A percentile compares a stretch with the other conserved stretches of the same genome.
Conservation (phyloP, 495 filamentous ascomycete species). For the Daldinia decipiens region DNA sequence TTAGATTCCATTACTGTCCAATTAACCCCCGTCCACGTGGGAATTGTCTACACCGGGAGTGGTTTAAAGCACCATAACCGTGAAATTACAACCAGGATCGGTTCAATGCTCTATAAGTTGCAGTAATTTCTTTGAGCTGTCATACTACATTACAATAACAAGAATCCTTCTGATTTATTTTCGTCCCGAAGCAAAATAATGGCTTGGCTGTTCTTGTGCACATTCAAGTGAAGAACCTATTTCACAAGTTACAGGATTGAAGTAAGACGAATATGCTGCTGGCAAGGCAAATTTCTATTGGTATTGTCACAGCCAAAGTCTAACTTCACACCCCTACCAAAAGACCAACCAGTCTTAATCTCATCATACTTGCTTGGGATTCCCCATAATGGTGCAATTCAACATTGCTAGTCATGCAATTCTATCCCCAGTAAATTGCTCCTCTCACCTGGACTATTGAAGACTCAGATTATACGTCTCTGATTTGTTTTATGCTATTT, state of each 20-base stretch:
- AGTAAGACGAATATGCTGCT: not conserved
- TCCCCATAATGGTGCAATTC: slow-evolving; percentile 37
- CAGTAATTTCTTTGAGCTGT: not conserved
- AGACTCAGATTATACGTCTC: slow-evolving; percentile 10
- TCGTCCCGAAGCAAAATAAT: not conserved
- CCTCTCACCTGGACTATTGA: slow-evolving; percentile 8
- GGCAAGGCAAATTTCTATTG: slow-evolving; percentile 25
- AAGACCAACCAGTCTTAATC: slow-evolving; percentile 24
- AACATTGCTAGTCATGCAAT: slow-evolving; percentile 17
- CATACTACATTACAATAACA: not conserved
- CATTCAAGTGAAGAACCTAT: too few relatives aligned
- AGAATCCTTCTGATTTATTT: not conserved
- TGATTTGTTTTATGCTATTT: slow-evolving; percentile 18
- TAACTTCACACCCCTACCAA: slow-evolving; percentile 19
- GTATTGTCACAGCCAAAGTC: slow-evolving; percentile 32
- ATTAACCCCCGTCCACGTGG: slow-evolving; percentile 37
- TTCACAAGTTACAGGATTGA: not conserved
- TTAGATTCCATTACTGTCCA: not conserved
- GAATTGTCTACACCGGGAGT: slow-evolving; percentile 29
- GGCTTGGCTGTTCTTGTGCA: too few relatives aligned
- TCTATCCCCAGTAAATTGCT: slow-evolving; percentile 7
- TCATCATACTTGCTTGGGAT: slow-evolving; percentile 21
- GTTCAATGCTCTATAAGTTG: slow-evolving; percentile 12
- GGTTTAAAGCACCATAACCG: slow-evolving; percentile 26
- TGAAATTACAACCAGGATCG: slow-evolving; percentile 19